A percentile compares a stretch with the other conserved stretches of the same genome.
phyloP scores from a whole-genome alignment of 768 basidiomycete species.

The Gyrodon lividus region DNA sequence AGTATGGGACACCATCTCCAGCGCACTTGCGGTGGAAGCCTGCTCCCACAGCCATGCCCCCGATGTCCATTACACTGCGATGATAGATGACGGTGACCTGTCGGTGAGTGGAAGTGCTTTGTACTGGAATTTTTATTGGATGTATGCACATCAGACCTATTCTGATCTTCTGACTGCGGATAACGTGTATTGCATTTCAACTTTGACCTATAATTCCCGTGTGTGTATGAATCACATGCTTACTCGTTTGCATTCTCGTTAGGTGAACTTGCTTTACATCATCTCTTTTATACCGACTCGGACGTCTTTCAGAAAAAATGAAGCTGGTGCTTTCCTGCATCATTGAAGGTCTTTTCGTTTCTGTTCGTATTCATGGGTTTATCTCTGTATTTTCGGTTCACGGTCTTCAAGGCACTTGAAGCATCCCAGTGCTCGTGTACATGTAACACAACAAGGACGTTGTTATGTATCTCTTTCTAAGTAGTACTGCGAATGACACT shows the following conservation, averaged over 20 bases:
- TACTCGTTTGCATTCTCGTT: conserved; percentile 1
- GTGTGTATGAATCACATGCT: conserved; percentile 3
- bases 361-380: conserved; percentile 15
- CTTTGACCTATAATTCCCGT: conserved; percentile 23
- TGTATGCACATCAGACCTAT: conserved; percentile 79
- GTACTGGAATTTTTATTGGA: conserved; percentile 35
- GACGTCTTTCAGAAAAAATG: background rate
- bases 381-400: conserved; percentile 14
- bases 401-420: background rate
- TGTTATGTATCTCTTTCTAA: background rate
- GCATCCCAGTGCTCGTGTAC: conserved; percentile 8
- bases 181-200: conserved; percentile 62
- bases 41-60: conserved; percentile 56
- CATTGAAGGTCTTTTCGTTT: background rate
- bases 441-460: conserved; percentile 5
- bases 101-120: conserved; percentile 24
- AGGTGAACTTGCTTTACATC: conserved; percentile 5
- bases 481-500: too few species aligned
- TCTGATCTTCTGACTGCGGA: conserved; percentile 62
- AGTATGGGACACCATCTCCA: conserved; percentile 51
- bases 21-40: conserved; percentile 51
- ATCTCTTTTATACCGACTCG: background rate
- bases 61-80: conserved; percentile 33
- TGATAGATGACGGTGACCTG: conserved; percentile 25
- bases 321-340: background rate